Conservation (phyloP, 2,329 filamentous ascomycete genomes). For the Alternaria conjuncta region DNA sequence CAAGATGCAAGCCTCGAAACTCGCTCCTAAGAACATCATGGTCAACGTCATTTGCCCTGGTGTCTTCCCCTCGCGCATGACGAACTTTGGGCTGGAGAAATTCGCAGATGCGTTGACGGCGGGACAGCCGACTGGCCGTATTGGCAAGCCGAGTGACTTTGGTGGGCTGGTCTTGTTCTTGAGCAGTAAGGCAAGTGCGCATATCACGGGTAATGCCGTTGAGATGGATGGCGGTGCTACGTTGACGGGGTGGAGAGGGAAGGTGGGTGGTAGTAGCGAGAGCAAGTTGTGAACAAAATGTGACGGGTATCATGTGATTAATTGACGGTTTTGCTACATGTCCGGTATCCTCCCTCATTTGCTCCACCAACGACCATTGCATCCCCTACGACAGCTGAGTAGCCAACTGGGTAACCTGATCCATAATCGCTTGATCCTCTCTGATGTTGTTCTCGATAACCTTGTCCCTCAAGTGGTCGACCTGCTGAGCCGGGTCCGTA, state of each 20-base stretch:
- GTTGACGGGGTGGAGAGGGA: slow-evolving; percentile 51
- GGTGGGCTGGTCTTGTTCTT: slow-evolving; percentile 56
- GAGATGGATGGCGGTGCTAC: slow-evolving; percentile 58
- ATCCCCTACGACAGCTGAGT: slow-evolving; percentile 21
- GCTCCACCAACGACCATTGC: rapidly evolving
- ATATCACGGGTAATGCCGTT: slow-evolving; percentile 57
- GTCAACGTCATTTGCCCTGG: slow-evolving; percentile 55
- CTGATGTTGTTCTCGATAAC: slow-evolving; percentile 62
- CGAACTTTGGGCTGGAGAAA: slow-evolving; percentile 59
- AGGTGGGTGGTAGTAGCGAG: slow-evolving; percentile 23
- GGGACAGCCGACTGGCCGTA: slow-evolving; percentile 55
- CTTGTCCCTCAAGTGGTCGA: slow-evolving; percentile 65
- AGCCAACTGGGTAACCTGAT: slow-evolving; percentile 55
- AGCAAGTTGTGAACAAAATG: slow-evolving; percentile 31
- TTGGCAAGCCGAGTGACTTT: slow-evolving; percentile 58
- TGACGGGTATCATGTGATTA: neutral
- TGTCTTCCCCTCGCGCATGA: slow-evolving; percentile 62
- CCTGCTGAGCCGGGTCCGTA: slow-evolving; percentile 58
- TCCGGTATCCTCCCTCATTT: too few relatives aligned
- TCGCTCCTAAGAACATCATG: slow-evolving; percentile 61
- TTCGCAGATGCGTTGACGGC: slow-evolving; percentile 57
- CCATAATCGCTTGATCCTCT: slow-evolving; percentile 57
- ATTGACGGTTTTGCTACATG: neutral
- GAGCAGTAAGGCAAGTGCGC: slow-evolving; percentile 44
- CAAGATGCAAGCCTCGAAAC: slow-evolving; percentile 58